Conservation (phyloP, 2,329 filamentous ascomycete species). For the Hirsutella minnesotensis region DNA sequence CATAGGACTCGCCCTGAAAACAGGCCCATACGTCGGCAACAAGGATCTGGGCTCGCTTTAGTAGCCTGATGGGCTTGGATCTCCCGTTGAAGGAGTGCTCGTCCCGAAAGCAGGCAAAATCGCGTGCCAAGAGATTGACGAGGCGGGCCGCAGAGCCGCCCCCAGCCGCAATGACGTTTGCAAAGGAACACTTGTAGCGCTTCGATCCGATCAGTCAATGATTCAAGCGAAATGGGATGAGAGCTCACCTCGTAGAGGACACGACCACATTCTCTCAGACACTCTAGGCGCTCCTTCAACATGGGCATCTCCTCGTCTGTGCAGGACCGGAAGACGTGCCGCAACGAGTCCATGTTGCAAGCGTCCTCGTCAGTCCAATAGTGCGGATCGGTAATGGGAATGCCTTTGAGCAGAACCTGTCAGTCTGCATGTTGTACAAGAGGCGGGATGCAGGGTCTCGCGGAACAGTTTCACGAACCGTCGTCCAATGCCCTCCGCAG, state of each 20-base stretch:
- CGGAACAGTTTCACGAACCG: conserved; percentile 28
- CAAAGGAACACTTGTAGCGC: conserved; percentile 65
- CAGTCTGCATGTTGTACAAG: neutral
- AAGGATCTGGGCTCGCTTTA: conserved; percentile 92
- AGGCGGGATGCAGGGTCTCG: neutral
- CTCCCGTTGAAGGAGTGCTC: conserved; percentile 64
- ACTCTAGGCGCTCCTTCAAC: conserved; percentile 62
- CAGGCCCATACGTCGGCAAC: conserved; percentile 96
- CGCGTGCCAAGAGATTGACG: conserved; percentile 71
- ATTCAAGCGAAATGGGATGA: neutral
- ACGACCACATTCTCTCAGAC: conserved; percentile 70
- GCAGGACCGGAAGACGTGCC: conserved; percentile 72
- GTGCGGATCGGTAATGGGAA: conserved; percentile 77
- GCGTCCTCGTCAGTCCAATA: conserved; percentile 74
- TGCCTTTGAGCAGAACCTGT: conserved; percentile 35
- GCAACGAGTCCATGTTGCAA: conserved; percentile 63
- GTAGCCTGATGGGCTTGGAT: conserved; percentile 58
- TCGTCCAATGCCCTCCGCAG: conserved; percentile 83
- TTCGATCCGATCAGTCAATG: conserved; percentile 20
- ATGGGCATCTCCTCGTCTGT: conserved; percentile 83
- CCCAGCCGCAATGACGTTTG: conserved; percentile 61
- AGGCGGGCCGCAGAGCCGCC: conserved; percentile 70
- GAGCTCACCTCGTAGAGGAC: conserved; percentile 62
- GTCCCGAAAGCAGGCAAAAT: conserved; percentile 81
- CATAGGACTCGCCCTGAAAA: conserved; percentile 71